Evolutionary conservation across 805 yeast genomes (phyloP), one percentile per base, ranked within the genome.

Genomic region (Candida michaelii): DNA sequence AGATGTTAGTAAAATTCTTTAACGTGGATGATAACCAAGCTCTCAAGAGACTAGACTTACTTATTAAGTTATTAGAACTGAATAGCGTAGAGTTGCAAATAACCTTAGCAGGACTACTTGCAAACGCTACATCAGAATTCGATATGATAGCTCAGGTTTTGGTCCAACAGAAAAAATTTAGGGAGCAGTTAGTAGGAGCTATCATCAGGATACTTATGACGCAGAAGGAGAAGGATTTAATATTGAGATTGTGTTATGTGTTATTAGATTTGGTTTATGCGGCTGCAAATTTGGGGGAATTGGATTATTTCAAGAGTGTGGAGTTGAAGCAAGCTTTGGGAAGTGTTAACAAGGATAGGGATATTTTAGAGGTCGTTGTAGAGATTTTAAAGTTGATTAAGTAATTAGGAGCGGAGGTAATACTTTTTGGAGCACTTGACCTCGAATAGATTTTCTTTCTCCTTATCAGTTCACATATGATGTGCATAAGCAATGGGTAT

Each of bases 1-100:
- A 46, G 5, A 42, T 67, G 54, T 59, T 79, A 25, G 81, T 78
- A 1, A 77, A 78, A 46, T 74, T 84, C 51, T 85, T 85, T 65
- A 80, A 83, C 50, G 66, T 78, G 12, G 74, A 65, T 9, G 55
- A 53, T 36, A 19, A 45, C 3, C 65, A 55, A 17, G 57, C 65
- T 35, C n/a, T 27, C 21, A 59, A 55, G 21, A 46, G 74, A 39
- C 53, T 69, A 27, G 47, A 51, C 2, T 41, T 69, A 2, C 46
- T 66, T 27, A 48, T 70, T 4, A 66, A 60, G 36, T 37, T 70
- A 39, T 54, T 70, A 12, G 60, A 70, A 36, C 62, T 71, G 19
- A 42, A 49, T n/a, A 59, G 63, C 46, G 56, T 52, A 14, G 36
- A 44, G 4, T 48, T 70, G 4, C 71, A 66, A 45, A 43, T 47